These are phyloP conservation scores for Prunus davidiana DNA, from an alignment of 306 rosid genomes.

Conservation along the genomic window DNA sequence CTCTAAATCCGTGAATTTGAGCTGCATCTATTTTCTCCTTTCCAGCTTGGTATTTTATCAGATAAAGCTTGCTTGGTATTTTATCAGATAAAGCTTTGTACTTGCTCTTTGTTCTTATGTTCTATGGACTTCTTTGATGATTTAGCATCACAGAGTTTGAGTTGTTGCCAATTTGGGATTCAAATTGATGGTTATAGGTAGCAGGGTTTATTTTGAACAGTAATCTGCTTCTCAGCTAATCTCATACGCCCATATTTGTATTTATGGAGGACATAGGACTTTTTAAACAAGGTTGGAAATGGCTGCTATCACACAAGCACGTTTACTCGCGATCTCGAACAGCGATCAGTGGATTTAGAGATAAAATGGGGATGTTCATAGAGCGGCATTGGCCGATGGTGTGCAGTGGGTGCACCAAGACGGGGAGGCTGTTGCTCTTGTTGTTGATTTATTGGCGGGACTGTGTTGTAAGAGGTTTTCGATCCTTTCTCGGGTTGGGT, in stretches of 20 bases:
- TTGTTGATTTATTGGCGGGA: constrained; percentile 67
- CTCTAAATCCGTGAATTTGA: constrained; percentile 32
- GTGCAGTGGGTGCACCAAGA: constrained; percentile 56
- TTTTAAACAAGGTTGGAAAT: constrained; percentile 81
- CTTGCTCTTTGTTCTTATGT: background rate
- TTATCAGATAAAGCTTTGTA: constrained; percentile 38
- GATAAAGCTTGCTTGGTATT: constrained; percentile 28
- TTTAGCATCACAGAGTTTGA: constrained; percentile 26
- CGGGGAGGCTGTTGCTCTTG: constrained; percentile 46
- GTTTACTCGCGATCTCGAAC: constrained; percentile 45
- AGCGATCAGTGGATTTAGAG: constrained; percentile 42
- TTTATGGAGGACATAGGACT: constrained; percentile 88
- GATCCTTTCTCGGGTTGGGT: constrained; percentile 62
- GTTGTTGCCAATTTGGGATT: constrained; percentile 9
- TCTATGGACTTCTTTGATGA: constrained; percentile 55
- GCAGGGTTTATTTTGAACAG: constrained; percentile 18
- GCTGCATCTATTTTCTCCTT: constrained; percentile 3
- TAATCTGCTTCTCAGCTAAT: background rate
- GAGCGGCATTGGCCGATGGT: constrained; percentile 91
- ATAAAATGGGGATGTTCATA: constrained; percentile 41
- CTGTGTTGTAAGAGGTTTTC: constrained; percentile 69
- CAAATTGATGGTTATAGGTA: constrained; percentile 34
- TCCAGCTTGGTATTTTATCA: constrained; percentile 22
- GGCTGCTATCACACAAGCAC: constrained; percentile 71
- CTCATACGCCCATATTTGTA: background rate